These are phyloP conservation scores for Agaricus subrufescens DNA, from an alignment of 768 basidiomycete species.

Conservation along the genomic window DNA sequence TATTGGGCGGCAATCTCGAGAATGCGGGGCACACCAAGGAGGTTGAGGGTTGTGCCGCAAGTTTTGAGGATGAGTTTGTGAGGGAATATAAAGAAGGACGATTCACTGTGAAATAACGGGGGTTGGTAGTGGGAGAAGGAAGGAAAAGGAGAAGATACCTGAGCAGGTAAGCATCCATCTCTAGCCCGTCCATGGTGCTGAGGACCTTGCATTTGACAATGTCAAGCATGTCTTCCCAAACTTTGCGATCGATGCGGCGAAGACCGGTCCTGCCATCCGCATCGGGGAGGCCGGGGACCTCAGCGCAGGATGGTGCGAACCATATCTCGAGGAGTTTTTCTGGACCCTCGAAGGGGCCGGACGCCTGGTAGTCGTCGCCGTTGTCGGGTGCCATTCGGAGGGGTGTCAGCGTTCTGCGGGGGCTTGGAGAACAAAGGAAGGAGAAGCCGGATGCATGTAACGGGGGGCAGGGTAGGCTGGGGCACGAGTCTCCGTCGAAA, in stretches of 20 bases:
- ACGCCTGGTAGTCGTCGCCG: constrained; percentile 28
- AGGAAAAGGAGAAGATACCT: constrained; percentile 53
- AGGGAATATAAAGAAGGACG: constrained; percentile 90
- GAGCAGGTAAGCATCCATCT: constrained; percentile 92
- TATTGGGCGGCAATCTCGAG: constrained; percentile 83
- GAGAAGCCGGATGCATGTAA: constrained; percentile 38
- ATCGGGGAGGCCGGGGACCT: constrained; percentile 43
- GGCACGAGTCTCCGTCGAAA: constrained; percentile 5
- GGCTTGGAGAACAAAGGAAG: constrained; percentile 15
- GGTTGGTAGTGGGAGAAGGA: constrained; percentile 2
- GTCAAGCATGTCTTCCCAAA: constrained; percentile 97
- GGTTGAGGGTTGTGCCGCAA: constrained; percentile 97
- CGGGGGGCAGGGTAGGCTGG: constrained; percentile 11
- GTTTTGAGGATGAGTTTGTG: constrained; percentile 98
- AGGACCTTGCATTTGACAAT: constrained; percentile 97
- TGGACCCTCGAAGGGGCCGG: constrained; percentile 82
- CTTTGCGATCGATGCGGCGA: constrained; percentile 61
- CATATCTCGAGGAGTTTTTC: constrained; percentile 97
- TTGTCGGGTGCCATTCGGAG: constrained; percentile 28
- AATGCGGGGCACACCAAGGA: constrained; percentile 90
- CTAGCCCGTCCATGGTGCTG: constrained; percentile 82
- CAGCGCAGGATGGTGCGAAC: constrained; percentile 79
- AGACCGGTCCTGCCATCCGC: constrained; percentile 59
- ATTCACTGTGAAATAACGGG: constrained; percentile 65
- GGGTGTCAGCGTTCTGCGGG: constrained; percentile 45